phyloP scores from a whole-genome alignment of 768 basidiomycete species.

The Leccinum broughii region DNA sequence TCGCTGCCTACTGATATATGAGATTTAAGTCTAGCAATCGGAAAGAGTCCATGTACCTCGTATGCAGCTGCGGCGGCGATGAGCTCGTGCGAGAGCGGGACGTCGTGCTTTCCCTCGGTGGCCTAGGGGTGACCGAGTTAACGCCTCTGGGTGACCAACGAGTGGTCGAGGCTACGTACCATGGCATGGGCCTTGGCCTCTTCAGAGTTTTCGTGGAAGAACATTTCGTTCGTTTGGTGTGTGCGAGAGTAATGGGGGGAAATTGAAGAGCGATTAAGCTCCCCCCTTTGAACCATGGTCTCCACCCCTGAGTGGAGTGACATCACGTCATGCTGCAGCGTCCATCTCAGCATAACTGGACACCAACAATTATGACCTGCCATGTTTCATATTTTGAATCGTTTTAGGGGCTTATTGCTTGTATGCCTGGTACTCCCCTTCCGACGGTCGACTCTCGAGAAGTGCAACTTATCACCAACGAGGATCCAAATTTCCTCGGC shows the following conservation, averaged over 20 bases:
- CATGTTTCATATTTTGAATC: too few species aligned
- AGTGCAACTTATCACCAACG: neutral
- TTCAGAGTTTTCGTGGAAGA: slow-evolving; percentile 22
- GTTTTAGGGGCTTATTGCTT: too few species aligned
- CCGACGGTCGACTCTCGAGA: neutral
- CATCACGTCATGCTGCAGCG: neutral
- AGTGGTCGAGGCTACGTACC: neutral
- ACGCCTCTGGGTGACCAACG: neutral
- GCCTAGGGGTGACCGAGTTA: slow-evolving; percentile 16
- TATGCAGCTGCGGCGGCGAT: slow-evolving; percentile 31
- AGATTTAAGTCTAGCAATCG: neutral
- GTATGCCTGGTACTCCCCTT: neutral
- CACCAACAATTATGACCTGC: too few species aligned
- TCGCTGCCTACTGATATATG: slow-evolving; percentile 26
- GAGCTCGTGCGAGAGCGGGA: slow-evolving; percentile 28
- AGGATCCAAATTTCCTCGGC: neutral
- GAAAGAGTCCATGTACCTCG: slow-evolving; percentile 12
- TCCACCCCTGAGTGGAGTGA: neutral
- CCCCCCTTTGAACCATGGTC: neutral
- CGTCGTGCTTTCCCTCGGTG: slow-evolving; percentile 13
- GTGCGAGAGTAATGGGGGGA: neutral
- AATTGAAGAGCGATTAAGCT: neutral
- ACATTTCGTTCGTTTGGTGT: slow-evolving; percentile 18
- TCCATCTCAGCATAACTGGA: too few species aligned
- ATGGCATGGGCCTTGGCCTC: slow-evolving; percentile 27